Base-by-base conservation (phyloP, 2,329 filamentous ascomycete genomes). In the Alternaria novae-zelandiae region DNA sequence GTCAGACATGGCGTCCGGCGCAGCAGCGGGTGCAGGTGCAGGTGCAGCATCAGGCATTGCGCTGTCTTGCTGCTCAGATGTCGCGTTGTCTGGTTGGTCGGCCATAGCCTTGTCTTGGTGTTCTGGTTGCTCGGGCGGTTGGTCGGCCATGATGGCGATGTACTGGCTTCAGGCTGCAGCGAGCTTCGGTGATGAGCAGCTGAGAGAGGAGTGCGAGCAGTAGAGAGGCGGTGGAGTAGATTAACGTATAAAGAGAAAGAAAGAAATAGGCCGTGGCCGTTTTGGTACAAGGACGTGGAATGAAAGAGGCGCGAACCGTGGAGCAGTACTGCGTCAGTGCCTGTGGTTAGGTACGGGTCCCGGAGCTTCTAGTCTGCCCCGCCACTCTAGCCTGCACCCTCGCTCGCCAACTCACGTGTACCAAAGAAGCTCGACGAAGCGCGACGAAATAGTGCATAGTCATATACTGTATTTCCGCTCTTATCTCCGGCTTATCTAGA, bases 1-100 rank as follows among this genome's bases (percentile, higher is more conserved):
- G 58, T 85, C 83, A 28, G 82, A 82, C 73, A 77, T 77, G 59
- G 63, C 63, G 21, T 65, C 55, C n/a, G 63, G 60, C 43, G 49
- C 83, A 61, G 83, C 82, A 51, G 59, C 41, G 8, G 59, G 59
- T 6, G 55, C 32, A 63, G 82, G 36, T 8, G 44, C 46, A 21
- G 56, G 57, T 12, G 43, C 82, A 63, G 83, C 83, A 57, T 65
- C 63, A 20, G 63, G 81, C 74, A 78, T 78, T 59, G 73, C 70
- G 56, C 71, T 73, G 53, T 78, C 76, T 46, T 72, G 66, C 45
- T 70, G 32, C 21, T 54, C 57, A n/a, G 57, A 80, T 71, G 75
- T 76, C 56, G 72, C 69, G 58, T 67, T 71, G 54, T 77, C 75
- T 51, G 69, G 64, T 49, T 70, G 32, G 12, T 36, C 26, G 12